Percentiles rank a stretch among this genome's conserved stretches.
Evolutionary conservation across 192 early-diverging fungal species (phyloP).

Genomic region (Coemansia sp.): DNA sequence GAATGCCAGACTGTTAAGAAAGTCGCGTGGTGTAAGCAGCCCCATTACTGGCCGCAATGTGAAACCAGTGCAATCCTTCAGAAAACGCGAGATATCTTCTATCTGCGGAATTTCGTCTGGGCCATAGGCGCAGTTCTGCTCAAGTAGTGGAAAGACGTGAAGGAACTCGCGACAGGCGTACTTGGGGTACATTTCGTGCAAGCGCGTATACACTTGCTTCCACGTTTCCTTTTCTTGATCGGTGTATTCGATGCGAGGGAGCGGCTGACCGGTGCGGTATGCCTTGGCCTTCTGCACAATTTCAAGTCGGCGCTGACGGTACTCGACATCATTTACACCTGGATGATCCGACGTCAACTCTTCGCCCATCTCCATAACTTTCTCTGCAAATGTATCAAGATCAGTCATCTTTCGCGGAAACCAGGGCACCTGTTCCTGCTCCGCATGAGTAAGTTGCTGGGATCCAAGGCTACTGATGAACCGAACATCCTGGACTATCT

Average conservation of each 20-base stretch:
- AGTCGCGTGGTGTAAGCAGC: slow-evolving; percentile 87
- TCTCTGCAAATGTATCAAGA: slow-evolving; percentile 88
- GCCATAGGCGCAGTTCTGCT: slow-evolving; percentile 88
- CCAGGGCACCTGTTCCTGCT: slow-evolving; percentile 67
- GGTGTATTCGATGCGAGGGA: slow-evolving; percentile 83
- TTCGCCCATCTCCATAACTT: slow-evolving; percentile 89
- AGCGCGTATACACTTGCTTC: slow-evolving; percentile 73
- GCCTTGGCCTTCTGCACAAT: slow-evolving; percentile 84
- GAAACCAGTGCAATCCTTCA: slow-evolving; percentile 92
- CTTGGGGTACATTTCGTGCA: slow-evolving; percentile 72
- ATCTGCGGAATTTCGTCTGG: slow-evolving; percentile 87
- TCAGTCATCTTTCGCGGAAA: slow-evolving; percentile 92
- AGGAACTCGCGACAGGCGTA: slow-evolving; percentile 93
- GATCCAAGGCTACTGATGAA: slow-evolving; percentile 23
- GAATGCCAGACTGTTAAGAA: slow-evolving; percentile 94
- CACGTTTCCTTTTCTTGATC: slow-evolving; percentile 79
- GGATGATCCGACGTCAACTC: slow-evolving; percentile 90
- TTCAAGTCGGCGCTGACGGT: slow-evolving; percentile 77
- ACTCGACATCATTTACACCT: slow-evolving; percentile 81
- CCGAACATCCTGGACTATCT: slow-evolving; percentile 68
- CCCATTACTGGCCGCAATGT: slow-evolving; percentile 94
- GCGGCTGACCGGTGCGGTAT: slow-evolving; percentile 69
- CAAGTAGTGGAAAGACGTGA: slow-evolving; percentile 83
- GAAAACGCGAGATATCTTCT: slow-evolving; percentile 81
- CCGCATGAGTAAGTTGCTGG: background rate